Percentiles rank a stretch among this genome's conserved stretches.
Evolutionary conservation across 768 basidiomycete genomes (phyloP).

Genomic region (Agrocybe pediades): DNA sequence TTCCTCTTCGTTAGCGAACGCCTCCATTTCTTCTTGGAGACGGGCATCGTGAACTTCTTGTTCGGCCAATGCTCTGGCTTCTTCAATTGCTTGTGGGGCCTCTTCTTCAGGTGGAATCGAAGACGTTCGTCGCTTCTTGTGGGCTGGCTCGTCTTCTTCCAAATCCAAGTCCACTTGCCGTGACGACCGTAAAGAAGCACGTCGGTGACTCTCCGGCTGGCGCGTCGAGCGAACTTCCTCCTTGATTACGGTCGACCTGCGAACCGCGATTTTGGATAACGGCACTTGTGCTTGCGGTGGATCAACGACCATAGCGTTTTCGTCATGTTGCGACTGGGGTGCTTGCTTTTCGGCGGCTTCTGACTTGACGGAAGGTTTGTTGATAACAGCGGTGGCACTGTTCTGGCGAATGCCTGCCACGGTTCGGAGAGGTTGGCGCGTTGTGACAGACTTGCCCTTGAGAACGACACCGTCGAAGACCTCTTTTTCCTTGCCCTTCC

Average conservation of each 20-base stretch:
- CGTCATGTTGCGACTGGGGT: constrained; percentile 28
- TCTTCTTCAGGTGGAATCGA: constrained; percentile 64
- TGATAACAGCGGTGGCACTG: constrained; percentile 27
- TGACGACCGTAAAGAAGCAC: constrained; percentile 25
- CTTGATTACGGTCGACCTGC: constrained; percentile 36
- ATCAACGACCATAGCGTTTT: constrained; percentile 60
- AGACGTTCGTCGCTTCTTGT: constrained; percentile 74
- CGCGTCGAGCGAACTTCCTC: constrained; percentile 24
- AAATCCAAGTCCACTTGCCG: constrained; percentile 39
- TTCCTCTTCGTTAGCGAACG: constrained; percentile 54
- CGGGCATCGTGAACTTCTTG: constrained; percentile 46
- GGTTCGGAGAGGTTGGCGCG: constrained; percentile 58
- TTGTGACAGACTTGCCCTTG: constrained; percentile 46
- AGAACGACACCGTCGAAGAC: constrained; percentile 67
- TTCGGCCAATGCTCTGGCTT: constrained; percentile 41
- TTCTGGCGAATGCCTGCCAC: constrained; percentile 45
- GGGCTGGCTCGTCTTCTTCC: constrained; percentile 59
- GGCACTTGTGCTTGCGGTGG: constrained; percentile 31
- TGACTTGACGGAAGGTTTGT: constrained; percentile 26
- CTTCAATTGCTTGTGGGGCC: constrained; percentile 30
- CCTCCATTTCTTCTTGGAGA: constrained; percentile 52
- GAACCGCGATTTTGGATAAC: constrained; percentile 42
- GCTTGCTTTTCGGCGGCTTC: constrained; percentile 21
- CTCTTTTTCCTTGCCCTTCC: constrained; percentile 63
- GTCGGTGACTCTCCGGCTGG: constrained; percentile 9